Evolutionary conservation across 306 rosid species (phyloP).

Genomic region (Heteromeles arbutifolia): DNA sequence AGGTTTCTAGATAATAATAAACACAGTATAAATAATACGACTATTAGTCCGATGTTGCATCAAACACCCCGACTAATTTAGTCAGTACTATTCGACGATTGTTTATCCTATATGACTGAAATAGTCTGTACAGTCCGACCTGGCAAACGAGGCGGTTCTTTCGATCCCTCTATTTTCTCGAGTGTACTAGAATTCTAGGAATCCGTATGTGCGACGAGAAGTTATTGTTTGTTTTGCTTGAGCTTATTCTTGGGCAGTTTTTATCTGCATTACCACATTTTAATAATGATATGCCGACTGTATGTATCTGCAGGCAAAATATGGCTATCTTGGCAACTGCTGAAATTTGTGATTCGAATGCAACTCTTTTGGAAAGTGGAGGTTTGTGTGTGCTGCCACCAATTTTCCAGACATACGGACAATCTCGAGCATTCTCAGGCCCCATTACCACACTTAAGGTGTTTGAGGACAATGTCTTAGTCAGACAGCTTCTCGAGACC

Average conservation of each 20-base stretch:
- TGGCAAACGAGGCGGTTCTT: background rate
- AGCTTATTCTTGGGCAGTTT: background rate
- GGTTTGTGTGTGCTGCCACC: slow-evolving; percentile 48
- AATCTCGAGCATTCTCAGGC: slow-evolving; percentile 42
- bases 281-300: background rate
- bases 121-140: no score
- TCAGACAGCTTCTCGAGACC: slow-evolving; percentile 51
- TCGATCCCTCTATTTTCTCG: background rate
- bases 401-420: slow-evolving; percentile 48
- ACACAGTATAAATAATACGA: no score
- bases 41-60: no score
- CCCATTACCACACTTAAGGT: slow-evolving; percentile 55
- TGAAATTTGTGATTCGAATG: slow-evolving; percentile 40
- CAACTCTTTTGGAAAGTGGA: slow-evolving; percentile 30
- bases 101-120: fast-evolving
- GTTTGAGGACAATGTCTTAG: slow-evolving; percentile 70
- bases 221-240: background rate
- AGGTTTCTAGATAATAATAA: no score
- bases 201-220: background rate
- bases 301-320: slow-evolving; percentile 1
- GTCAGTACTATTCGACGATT: no score
- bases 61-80: no score
- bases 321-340: slow-evolving; percentile 32
- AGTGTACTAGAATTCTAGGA: background rate
- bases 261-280: background rate